Conservation (phyloP, 179 eudicot genomes). For the Kewa caespitosa region DNA sequence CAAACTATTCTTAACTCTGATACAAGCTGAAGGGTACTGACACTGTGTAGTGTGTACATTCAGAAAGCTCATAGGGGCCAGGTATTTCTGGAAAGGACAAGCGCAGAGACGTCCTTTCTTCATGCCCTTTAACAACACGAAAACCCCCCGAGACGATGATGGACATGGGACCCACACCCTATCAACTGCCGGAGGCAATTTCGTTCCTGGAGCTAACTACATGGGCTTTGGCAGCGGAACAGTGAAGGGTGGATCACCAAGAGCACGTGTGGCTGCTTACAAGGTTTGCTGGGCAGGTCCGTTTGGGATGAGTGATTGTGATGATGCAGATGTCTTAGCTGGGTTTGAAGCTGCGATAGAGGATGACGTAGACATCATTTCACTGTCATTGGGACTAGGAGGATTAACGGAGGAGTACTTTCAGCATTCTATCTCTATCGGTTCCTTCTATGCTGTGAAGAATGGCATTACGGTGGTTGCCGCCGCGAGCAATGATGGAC, state of each 20-base stretch:
- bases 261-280: slow-evolving; percentile 54
- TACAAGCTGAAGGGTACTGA: background rate
- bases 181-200: slow-evolving; percentile 54
- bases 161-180: slow-evolving; percentile 62
- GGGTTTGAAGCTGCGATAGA: slow-evolving; percentile 44
- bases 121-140: background rate
- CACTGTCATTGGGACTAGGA: slow-evolving; percentile 25
- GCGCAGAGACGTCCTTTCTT: background rate
- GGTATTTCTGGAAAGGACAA: slow-evolving; percentile 43
- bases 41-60: background rate
- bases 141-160: slow-evolving; percentile 30
- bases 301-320: slow-evolving; percentile 16
- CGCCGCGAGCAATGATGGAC: slow-evolving; percentile 40
- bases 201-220: slow-evolving; percentile 30
- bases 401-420: background rate
- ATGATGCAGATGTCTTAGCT: slow-evolving; percentile 31
- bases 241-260: slow-evolving; percentile 57
- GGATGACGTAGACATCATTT: slow-evolving; percentile 48
- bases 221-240: slow-evolving; percentile 38
- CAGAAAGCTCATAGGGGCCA: slow-evolving; percentile 60
- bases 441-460: slow-evolving; percentile 42
- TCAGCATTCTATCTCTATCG: slow-evolving; percentile 21
- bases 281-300: slow-evolving; percentile 38
- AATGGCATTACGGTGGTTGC: slow-evolving; percentile 33
- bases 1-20: background rate